Evolutionary conservation across 179 eudicot species (phyloP).

Genomic region (Beta lomatogona): DNA sequence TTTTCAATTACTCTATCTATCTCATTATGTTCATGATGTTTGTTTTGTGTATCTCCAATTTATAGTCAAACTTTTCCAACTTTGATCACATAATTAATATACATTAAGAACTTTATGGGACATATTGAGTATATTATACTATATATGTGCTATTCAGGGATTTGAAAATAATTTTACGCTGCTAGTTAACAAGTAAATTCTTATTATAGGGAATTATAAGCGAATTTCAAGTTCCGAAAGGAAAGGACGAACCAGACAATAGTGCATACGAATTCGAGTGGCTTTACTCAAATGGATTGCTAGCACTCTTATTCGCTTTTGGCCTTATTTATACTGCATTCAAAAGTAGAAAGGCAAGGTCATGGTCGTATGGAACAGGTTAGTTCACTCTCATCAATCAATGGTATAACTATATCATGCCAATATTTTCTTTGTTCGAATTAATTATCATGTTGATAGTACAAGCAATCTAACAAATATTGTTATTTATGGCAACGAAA

Average conservation of each 20-base stretch:
- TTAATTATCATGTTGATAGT: no score
- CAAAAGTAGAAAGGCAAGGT: constrained; percentile 41
- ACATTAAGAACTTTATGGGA: no score
- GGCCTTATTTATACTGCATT: constrained; percentile 45
- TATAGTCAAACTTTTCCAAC: no score
- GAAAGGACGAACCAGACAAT: constrained; percentile 18
- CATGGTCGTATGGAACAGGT: constrained; percentile 54
- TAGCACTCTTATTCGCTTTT: constrained; percentile 42
- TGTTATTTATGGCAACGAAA: no score
- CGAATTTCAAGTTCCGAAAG: constrained; percentile 48
- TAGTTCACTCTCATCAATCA: background rate
- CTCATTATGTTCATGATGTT: no score
- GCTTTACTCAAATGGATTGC: constrained; percentile 51
- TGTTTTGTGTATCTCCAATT: no score
- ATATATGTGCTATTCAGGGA: no score
- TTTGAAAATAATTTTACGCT: no score
- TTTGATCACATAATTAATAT: no score
- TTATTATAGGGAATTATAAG: constrained; percentile 36
- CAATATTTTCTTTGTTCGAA: background rate
- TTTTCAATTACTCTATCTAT: no score
- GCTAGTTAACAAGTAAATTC: background rate
- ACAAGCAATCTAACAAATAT: no score
- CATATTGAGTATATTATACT: no score
- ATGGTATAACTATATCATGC: background rate
- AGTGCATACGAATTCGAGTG: constrained; percentile 39